These are phyloP conservation scores for Kodamaea nitidulidarum DNA, from an alignment of 805 yeast species.

Conservation along the genomic window DNA sequence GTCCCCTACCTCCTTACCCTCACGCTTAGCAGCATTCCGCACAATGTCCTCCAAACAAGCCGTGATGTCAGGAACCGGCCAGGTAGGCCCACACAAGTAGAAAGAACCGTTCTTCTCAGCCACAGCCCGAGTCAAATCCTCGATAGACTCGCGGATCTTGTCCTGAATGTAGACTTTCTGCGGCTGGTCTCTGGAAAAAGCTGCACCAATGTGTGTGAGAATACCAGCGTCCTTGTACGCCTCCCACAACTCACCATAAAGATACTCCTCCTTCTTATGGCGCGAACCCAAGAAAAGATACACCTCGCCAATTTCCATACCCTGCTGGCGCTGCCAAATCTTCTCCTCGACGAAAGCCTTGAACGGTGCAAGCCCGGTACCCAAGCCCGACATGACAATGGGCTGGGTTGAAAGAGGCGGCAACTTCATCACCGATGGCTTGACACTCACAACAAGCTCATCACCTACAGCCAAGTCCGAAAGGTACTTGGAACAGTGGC, in stretches of 20 bases:
- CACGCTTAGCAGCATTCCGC: slow-evolving; percentile 60
- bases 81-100: slow-evolving; percentile 97
- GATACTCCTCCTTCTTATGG: slow-evolving; percentile 90
- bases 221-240: slow-evolving; percentile 90
- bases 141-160: slow-evolving; percentile 73
- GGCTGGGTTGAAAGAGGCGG: slow-evolving; percentile 88
- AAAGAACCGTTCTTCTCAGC: slow-evolving; percentile 78
- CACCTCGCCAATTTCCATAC: slow-evolving; percentile 82
- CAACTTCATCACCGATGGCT: slow-evolving; percentile 95
- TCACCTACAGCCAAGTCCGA: slow-evolving; percentile 76
- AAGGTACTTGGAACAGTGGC: slow-evolving; percentile 90
- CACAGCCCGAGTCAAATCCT: slow-evolving; percentile 73
- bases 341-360: slow-evolving; percentile 96
- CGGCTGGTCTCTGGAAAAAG: slow-evolving; percentile 96
- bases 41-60: slow-evolving; percentile 83
- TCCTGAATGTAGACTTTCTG: slow-evolving; percentile 94
- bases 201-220: slow-evolving; percentile 93
- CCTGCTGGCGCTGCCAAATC: slow-evolving; percentile 88
- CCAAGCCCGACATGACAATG: slow-evolving; percentile 93
- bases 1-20: slow-evolving; percentile 62
- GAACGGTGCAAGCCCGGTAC: slow-evolving; percentile 98
- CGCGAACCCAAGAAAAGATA: slow-evolving; percentile 89
- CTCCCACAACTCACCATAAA: slow-evolving; percentile 97
- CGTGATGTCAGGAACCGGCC: slow-evolving; percentile 98
- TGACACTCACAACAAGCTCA: slow-evolving; percentile 88